phyloP scores from a whole-genome alignment of 805 yeast genomes.

The Saccharomyces kudriavzevii region DNA sequence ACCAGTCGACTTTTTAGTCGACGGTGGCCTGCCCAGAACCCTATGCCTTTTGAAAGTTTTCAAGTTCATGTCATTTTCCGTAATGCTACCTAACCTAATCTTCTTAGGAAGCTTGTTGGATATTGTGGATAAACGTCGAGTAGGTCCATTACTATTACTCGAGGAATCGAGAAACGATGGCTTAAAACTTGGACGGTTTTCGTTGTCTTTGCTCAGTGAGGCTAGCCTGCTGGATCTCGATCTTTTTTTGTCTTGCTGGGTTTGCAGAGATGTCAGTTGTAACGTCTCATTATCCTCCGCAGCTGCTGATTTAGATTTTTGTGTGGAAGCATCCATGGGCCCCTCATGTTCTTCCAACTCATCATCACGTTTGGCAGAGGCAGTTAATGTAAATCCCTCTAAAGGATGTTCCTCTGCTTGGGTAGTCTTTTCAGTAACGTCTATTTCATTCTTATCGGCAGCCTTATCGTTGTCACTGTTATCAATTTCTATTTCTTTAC shows the following conservation, averaged over 20 bases:
- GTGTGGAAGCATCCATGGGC: background rate
- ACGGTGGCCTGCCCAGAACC: slow-evolving; percentile 20
- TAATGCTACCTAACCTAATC: slow-evolving; percentile 13
- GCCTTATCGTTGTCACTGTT: slow-evolving; percentile 1
- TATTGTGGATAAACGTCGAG: slow-evolving; percentile 22
- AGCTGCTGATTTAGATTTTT: background rate
- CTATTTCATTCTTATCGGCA: slow-evolving; percentile 1
- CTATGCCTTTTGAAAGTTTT: slow-evolving; percentile 26
- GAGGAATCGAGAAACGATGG: slow-evolving; percentile 11
- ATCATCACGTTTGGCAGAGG: background rate
- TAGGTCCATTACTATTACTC: slow-evolving; percentile 2
- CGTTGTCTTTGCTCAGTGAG: slow-evolving; percentile 30
- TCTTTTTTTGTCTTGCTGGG: background rate
- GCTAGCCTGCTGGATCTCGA: slow-evolving; percentile 34
- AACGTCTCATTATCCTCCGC: background rate
- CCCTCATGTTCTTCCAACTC: slow-evolving; percentile 2
- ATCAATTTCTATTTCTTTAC: background rate
- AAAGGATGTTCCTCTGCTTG: background rate
- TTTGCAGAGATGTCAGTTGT: background rate
- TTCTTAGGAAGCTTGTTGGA: slow-evolving; percentile 13
- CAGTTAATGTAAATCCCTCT: slow-evolving; percentile 1
- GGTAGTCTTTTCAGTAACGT: background rate
- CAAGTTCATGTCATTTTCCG: slow-evolving; percentile 23
- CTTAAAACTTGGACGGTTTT: slow-evolving; percentile 30
- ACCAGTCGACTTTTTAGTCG: slow-evolving; percentile 21